phyloP scores from a whole-genome alignment of 192 early-diverging fungal species.

The Fimicolochytrium jonesii region DNA sequence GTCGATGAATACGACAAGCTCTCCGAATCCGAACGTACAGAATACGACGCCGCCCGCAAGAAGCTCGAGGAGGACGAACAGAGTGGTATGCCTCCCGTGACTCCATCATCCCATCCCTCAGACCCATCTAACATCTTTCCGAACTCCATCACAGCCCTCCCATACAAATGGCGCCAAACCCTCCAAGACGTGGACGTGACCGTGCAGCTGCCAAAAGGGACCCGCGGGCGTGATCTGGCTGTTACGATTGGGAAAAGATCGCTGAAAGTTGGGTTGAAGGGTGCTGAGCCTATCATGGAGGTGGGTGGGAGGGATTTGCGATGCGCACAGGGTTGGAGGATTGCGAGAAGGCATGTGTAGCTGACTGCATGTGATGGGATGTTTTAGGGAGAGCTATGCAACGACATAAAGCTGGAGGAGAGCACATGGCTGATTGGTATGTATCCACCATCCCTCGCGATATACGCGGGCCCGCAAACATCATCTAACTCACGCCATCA shows the following conservation, averaged over 20 bases:
- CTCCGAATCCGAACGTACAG: constrained; percentile 31
- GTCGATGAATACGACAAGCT: constrained; percentile 46
- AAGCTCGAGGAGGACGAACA: constrained; percentile 40
- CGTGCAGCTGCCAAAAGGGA: constrained; percentile 68
- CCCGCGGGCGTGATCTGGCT: constrained; percentile 59
- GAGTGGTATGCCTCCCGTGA: constrained; percentile 36
- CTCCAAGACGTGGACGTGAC: constrained; percentile 77
- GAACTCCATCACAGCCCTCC: constrained; percentile 60
- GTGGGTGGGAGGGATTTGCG: no score
- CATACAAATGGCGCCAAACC: constrained; percentile 80
- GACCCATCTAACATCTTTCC: no score
- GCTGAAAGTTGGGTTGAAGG: constrained; percentile 68
- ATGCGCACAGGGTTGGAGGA: no score
- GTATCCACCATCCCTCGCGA: neutral
- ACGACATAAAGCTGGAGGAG: constrained; percentile 69
- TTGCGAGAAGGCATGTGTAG: no score
- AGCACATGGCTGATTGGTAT: constrained; percentile 76
- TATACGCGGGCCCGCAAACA: neutral
- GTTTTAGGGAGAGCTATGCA: constrained; percentile 66
- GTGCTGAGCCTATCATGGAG: constrained; percentile 66
- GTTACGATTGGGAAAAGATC: constrained; percentile 64
- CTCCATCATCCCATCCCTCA: neutral
- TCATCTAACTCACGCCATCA: neutral
- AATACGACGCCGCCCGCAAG: constrained; percentile 25
- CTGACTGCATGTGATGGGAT: no score